phyloP scores from a whole-genome alignment of 1,284 basidiomycete genomes.

The Ustilago trichophora region DNA sequence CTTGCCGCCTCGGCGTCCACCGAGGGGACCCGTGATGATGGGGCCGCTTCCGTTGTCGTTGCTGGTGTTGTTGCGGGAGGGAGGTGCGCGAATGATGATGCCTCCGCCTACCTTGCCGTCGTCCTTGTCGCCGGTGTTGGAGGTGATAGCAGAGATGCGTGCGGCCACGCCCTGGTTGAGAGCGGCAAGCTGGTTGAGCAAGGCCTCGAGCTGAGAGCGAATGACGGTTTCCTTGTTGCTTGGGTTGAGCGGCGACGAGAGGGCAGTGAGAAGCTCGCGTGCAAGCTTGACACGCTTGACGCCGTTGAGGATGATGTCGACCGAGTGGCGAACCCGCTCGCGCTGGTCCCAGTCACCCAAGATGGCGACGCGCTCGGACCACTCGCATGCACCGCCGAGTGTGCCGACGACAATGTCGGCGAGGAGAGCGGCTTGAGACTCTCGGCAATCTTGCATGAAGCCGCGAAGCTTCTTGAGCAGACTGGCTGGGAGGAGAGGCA shows the following conservation, averaged over 20 bases:
- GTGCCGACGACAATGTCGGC: conserved; percentile 63
- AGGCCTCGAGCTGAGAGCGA: conserved; percentile 59
- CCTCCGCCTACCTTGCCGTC: conserved; percentile 37
- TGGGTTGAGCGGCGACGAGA: conserved; percentile 58
- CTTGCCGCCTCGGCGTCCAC: conserved; percentile 34
- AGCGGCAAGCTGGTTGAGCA: conserved; percentile 60
- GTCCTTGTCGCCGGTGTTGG: conserved; percentile 31
- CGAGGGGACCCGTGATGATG: conserved; percentile 38
- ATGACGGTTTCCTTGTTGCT: conserved; percentile 55
- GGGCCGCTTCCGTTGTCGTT: conserved; percentile 39
- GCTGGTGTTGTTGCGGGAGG: conserved; percentile 34
- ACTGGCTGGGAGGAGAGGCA: conserved; percentile 59
- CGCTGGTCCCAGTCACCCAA: conserved; percentile 58
- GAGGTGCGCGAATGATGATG: conserved; percentile 54
- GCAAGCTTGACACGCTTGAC: conserved; percentile 56
- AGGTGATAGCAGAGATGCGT: conserved; percentile 51
- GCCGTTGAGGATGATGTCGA: conserved; percentile 53
- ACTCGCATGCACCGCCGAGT: conserved; percentile 63
- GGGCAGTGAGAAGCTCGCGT: conserved; percentile 59
- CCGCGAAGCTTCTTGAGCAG: conserved; percentile 53
- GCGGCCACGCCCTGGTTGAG: conserved; percentile 56
- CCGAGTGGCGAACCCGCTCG: conserved; percentile 52
- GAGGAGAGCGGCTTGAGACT: conserved; percentile 49
- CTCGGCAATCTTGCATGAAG: conserved; percentile 56
- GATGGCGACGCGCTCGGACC: conserved; percentile 59